Percentiles rank a stretch among this genome's conserved stretches.
Evolutionary conservation across 2,329 filamentous ascomycete species (phyloP).

Genomic region (Phialemoniopsis sp.): DNA sequence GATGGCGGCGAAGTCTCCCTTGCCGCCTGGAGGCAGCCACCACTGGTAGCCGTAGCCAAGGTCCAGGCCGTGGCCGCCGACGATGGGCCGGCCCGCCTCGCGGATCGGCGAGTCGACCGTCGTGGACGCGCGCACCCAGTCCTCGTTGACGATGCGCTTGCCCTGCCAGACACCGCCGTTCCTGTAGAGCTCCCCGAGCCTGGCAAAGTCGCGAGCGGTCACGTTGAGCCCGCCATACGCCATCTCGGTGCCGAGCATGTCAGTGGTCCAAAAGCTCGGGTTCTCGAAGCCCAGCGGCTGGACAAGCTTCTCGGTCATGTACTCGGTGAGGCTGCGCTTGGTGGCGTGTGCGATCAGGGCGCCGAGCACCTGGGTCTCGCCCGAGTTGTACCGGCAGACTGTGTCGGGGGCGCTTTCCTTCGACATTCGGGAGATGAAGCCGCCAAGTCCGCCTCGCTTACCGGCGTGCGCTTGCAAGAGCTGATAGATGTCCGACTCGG

Average conservation of each 20-base stretch:
- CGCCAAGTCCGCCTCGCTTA: constrained; percentile 81
- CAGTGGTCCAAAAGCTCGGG: constrained; percentile 77
- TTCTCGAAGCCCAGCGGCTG: constrained; percentile 97
- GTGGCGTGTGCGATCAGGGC: constrained; percentile 81
- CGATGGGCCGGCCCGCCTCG: constrained; percentile 82
- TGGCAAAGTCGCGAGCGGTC: constrained; percentile 68
- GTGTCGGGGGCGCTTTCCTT: constrained; percentile 90
- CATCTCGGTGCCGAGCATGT: constrained; percentile 66
- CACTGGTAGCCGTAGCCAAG: constrained; percentile 71
- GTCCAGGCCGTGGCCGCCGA: constrained; percentile 72
- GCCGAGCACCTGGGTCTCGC: constrained; percentile 72
- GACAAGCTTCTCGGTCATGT: constrained; percentile 81
- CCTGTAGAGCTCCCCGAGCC: constrained; percentile 68
- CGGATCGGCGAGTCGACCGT: constrained; percentile 79
- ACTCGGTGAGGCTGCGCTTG: constrained; percentile 77
- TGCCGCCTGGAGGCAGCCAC: constrained; percentile 78
- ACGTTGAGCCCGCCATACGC: constrained; percentile 67
- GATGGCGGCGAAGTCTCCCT: constrained; percentile 69
- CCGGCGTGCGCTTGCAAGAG: constrained; percentile 78
- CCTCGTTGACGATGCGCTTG: constrained; percentile 68
- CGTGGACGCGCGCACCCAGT: constrained; percentile 80
- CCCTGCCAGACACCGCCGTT: constrained; percentile 77
- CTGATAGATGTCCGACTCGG: no score
- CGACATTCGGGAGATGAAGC: constrained; percentile 89
- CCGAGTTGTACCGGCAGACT: constrained; percentile 78